Conservation (phyloP, 768 basidiomycete genomes). For the Brasilioporus rufonigricans region DNA sequence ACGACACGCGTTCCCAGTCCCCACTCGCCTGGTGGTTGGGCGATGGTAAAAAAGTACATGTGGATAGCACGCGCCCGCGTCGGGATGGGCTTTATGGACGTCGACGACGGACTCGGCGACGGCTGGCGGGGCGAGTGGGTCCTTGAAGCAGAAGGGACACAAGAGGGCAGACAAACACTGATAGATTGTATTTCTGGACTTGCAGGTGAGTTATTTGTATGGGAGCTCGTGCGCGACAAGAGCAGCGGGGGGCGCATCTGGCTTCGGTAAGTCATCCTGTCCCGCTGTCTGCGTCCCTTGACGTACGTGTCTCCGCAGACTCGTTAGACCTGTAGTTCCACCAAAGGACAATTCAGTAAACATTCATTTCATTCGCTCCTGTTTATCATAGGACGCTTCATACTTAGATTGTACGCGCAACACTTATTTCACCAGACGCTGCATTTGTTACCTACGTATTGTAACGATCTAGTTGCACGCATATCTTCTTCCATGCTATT, state of each 20-base stretch:
- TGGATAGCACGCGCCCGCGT: slow-evolving; percentile 61
- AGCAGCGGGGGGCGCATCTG: slow-evolving; percentile 58
- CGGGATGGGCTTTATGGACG: slow-evolving; percentile 34
- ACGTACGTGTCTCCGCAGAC: slow-evolving; percentile 7
- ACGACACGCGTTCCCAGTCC: slow-evolving; percentile 50
- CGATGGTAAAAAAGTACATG: slow-evolving; percentile 55
- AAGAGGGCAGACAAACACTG: slow-evolving; percentile 56
- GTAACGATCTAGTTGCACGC: slow-evolving; percentile 3
- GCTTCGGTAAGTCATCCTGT: slow-evolving; percentile 49
- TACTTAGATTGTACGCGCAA: slow-evolving; percentile 15
- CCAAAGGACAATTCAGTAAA: slow-evolving; percentile 22
- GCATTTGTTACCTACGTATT: slow-evolving; percentile 14
- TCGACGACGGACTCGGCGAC: slow-evolving; percentile 48
- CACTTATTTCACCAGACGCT: slow-evolving; percentile 9
- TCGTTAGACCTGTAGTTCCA: slow-evolving; percentile 22
- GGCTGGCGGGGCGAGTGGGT: slow-evolving; percentile 79
- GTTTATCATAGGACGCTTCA: slow-evolving; percentile 20
- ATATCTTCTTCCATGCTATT: slow-evolving; percentile 9
- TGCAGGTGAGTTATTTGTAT: slow-evolving; percentile 36
- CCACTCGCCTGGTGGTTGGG: slow-evolving; percentile 58
- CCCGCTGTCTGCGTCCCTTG: not conserved
- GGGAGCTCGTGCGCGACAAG: slow-evolving; percentile 64
- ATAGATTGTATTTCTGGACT: slow-evolving; percentile 48
- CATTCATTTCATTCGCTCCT: slow-evolving; percentile 20
- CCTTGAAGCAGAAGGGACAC: slow-evolving; percentile 75